Evolutionary conservation across 176 grass and related monocot genomes (phyloP).

Genomic region (Oryza meridionalis): DNA sequence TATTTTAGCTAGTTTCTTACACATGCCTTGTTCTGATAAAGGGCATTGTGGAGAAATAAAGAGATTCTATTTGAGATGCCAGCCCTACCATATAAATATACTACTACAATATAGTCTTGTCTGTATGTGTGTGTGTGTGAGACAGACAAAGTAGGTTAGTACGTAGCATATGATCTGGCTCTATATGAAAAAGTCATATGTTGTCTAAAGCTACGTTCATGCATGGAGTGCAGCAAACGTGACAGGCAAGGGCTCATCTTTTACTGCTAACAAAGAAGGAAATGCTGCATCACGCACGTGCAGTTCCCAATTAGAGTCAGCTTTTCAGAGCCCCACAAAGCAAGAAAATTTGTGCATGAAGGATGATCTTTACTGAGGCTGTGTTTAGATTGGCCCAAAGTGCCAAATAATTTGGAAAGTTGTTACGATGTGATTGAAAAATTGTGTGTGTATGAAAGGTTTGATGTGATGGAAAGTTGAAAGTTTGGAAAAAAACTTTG

Average conservation of each 20-base stretch:
- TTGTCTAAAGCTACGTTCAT: conserved; percentile 25
- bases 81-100: background rate
- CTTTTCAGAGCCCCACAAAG: background rate
- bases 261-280: conserved; percentile 12
- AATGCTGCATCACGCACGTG: background rate
- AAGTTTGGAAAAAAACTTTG: too few species aligned
- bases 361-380: background rate
- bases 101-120: background rate
- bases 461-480: too few species aligned
- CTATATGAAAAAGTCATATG: conserved; percentile 26
- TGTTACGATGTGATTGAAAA: too few species aligned
- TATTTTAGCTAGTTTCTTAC: background rate
- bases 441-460: too few species aligned
- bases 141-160: background rate
- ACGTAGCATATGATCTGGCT: conserved; percentile 9
- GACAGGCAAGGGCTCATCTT: background rate
- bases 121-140: background rate
- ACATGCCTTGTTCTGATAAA: background rate
- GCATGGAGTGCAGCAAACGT: background rate
- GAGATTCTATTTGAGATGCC: background rate
- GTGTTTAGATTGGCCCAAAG: too few species aligned
- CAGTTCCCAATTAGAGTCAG: background rate
- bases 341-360: background rate
- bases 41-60: background rate
- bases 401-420: too few species aligned